Conservation (phyloP, 1,284 basidiomycete species). For the Heliocybe sulcata region DNA sequence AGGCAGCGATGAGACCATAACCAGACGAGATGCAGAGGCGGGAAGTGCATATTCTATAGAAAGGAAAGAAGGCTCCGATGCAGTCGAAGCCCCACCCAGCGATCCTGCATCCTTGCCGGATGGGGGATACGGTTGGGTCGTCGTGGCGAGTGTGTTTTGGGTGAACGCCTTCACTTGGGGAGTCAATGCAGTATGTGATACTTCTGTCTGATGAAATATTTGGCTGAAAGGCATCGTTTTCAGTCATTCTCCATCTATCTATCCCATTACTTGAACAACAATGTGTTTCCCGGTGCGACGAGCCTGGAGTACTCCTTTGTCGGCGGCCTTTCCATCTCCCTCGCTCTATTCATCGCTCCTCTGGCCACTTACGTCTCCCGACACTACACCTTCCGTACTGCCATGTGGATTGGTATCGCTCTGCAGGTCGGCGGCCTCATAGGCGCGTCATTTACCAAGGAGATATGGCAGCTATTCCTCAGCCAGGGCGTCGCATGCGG, state of each 20-base stretch:
- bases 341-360: background rate
- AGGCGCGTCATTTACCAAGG: background rate
- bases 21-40: background rate
- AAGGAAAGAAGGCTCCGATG: background rate
- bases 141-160: background rate
- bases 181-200: background rate
- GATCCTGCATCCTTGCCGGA: background rate
- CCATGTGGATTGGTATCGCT: background rate
- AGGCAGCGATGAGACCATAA: background rate
- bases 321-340: background rate
- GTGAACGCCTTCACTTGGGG: constrained; percentile 3
- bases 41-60: background rate
- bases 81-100: background rate
- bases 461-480: constrained; percentile 3
- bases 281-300: constrained; percentile 1
- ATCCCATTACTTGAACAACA: background rate
- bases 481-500: constrained; percentile 1
- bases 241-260: constrained; percentile 1
- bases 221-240: background rate
- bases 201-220: background rate
- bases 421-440: background rate
- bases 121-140: constrained; percentile 2
- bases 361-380: background rate
- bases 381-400: background rate
- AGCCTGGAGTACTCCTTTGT: background rate